Conservation (phyloP, 352 stramenopile species). For the Phytophthora uliginosa region DNA sequence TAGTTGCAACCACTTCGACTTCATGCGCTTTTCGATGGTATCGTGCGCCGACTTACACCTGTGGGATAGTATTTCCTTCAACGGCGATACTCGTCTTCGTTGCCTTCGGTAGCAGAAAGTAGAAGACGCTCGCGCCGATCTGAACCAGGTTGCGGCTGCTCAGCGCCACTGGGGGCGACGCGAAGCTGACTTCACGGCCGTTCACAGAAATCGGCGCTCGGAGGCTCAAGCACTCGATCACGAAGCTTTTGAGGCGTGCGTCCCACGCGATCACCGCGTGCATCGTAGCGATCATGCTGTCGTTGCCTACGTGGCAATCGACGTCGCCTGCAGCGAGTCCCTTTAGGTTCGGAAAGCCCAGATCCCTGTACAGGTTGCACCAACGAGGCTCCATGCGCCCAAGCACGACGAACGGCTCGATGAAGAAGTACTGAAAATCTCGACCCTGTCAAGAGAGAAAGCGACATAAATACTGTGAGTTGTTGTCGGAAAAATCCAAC, state of each 20-base stretch:
- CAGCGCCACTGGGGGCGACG: conserved; percentile 54
- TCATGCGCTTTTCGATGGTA: not conserved
- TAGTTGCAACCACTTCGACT: not conserved
- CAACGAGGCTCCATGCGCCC: conserved; percentile 67
- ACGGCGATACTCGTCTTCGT: conserved; percentile 1
- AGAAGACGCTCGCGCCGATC: conserved; percentile 75
- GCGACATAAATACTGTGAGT: conserved; percentile 16
- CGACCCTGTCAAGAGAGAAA: conserved; percentile 42
- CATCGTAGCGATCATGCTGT: conserved; percentile 59
- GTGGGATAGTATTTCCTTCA: not conserved
- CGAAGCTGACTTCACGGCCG: conserved; percentile 58
- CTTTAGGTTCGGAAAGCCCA: conserved; percentile 54
- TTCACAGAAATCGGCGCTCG: conserved; percentile 74
- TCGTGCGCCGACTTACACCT: conserved; percentile 5
- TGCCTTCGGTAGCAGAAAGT: conserved; percentile 80
- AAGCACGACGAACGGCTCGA: conserved; percentile 72
- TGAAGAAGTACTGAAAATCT: conserved; percentile 77
- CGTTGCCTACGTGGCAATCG: conserved; percentile 82
- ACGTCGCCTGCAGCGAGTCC: conserved; percentile 63
- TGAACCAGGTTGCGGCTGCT: conserved; percentile 68
- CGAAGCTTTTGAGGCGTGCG: conserved; percentile 50
- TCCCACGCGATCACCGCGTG: conserved; percentile 85
- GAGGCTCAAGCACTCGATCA: conserved; percentile 76
- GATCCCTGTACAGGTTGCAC: conserved; percentile 64
- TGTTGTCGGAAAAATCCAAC: conserved; percentile 1